These are phyloP conservation scores for Aspergillus aculeatinus DNA, from an alignment of 2,329 filamentous ascomycete genomes.

Conservation along the genomic window DNA sequence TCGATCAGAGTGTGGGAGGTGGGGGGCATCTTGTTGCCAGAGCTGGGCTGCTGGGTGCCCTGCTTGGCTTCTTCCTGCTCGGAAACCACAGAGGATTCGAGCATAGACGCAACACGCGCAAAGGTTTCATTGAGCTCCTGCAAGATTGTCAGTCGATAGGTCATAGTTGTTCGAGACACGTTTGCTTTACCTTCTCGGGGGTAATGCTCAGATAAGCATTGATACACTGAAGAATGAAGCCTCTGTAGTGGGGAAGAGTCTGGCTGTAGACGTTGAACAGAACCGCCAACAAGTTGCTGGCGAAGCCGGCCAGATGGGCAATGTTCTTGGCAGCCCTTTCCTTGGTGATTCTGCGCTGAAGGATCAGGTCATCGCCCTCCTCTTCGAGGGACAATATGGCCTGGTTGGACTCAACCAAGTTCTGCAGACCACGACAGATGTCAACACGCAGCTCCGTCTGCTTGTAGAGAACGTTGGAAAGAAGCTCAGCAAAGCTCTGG, in stretches of 20 bases:
- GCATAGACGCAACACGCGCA: conserved; percentile 77
- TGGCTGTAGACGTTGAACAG: conserved; percentile 99
- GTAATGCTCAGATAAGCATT: conserved; percentile 92
- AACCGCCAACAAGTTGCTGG: conserved; percentile 88
- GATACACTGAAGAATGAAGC: conserved; percentile 88
- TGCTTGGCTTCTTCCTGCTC: conserved; percentile 65
- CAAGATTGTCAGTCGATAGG: conserved; percentile 7
- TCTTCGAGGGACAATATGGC: conserved; percentile 69
- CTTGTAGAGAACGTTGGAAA: conserved; percentile 89
- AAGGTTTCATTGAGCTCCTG: conserved; percentile 85
- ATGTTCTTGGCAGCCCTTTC: conserved; percentile 75
- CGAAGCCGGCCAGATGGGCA: conserved; percentile 72
- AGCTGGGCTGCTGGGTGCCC: conserved; percentile 61
- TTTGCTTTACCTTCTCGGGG: conserved; percentile 53
- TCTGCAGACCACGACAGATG: conserved; percentile 81
- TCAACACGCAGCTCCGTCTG: conserved; percentile 84
- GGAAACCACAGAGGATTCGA: conserved; percentile 67
- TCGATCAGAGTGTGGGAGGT: conserved; percentile 96
- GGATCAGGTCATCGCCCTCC: conserved; percentile 68
- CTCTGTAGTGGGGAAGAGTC: conserved; percentile 87
- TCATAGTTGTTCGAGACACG: not conserved
- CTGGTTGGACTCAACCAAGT: conserved; percentile 88
- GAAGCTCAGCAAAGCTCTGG: conserved; percentile 80
- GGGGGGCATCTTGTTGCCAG: conserved; percentile 77
- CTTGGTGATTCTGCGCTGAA: conserved; percentile 76